A percentile compares a stretch with the other conserved stretches of the same genome.
These are phyloP conservation scores for Entomortierella beljakovae DNA, from an alignment of 192 early-diverging fungal genomes.

Conservation along the genomic window DNA sequence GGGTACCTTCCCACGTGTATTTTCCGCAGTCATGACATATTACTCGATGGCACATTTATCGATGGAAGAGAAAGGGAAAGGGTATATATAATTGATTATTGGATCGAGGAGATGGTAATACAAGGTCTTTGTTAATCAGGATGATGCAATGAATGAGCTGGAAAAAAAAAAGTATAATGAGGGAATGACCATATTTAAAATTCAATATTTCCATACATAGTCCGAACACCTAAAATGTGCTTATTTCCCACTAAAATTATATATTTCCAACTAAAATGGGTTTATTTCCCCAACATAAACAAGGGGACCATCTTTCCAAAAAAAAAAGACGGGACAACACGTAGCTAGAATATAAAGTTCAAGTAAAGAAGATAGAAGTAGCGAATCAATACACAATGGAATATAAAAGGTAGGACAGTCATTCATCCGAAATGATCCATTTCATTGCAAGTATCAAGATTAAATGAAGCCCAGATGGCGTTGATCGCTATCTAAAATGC, in stretches of 20 bases:
- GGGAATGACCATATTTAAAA: background rate
- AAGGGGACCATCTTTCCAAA: too few relatives aligned
- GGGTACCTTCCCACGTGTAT: slow-evolving; percentile 45
- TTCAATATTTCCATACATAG: slow-evolving; percentile 19
- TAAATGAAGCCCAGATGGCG: too few relatives aligned
- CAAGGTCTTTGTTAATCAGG: too few relatives aligned
- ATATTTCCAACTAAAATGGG: background rate
- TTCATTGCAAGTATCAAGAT: background rate
- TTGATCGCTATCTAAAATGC: background rate
- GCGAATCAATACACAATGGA: background rate
- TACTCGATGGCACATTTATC: slow-evolving; percentile 43
- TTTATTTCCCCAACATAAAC: too few relatives aligned
- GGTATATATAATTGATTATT: background rate
- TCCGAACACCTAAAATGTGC: slow-evolving; percentile 2
- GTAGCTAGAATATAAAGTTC: too few relatives aligned
- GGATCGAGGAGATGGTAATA: background rate
- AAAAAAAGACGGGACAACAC: too few relatives aligned
- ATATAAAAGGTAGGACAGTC: background rate
- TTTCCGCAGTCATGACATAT: slow-evolving; percentile 40
- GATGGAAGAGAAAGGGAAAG: background rate
- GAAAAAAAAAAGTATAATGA: background rate
- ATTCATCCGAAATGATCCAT: background rate
- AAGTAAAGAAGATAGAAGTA: background rate
- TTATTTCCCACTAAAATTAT: slow-evolving; percentile 5
- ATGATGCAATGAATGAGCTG: background rate